Evolutionary conservation across 2,329 filamentous ascomycete species (phyloP), one percentile per base, ranked within the genome.

Genomic region (Sporothrix mexicana): DNA sequence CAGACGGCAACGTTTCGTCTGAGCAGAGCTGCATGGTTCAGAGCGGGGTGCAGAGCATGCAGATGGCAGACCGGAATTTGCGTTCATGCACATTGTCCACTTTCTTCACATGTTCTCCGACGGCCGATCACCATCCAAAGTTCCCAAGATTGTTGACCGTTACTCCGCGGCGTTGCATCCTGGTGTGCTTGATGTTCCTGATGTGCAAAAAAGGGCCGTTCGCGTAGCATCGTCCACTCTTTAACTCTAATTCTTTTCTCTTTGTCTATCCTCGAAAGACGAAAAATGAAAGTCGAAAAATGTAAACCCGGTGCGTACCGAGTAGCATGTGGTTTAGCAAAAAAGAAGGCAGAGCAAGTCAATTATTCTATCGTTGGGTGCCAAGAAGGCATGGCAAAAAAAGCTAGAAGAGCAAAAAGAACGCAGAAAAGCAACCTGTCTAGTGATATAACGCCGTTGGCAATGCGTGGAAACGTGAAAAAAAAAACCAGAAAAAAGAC

Each of bases 381-480:
- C 47, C 47, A 53, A 51, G 45, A 30, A 67, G 10, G 17, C 30
- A 23, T n/a, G 36, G 45, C 30, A 43, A 13, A 69, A 13, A 69
- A 66, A 17, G n/a, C 36, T 47, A 47, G 47, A 6, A 62, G 23
- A 62, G 47, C 30, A 61, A 70, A 9, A 55, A 62, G 17, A 51
- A 53, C 8, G 23, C 10, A 9, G 20, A 57, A 45, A 45, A 30
- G 47, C 30, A 47, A 36, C 57, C 45, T n/a, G 43, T 71, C 69
- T 66, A 71, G 13, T 51, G 41, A 23, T 62, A 30, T 55, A 47
- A 67, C 61, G 61, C 70, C 70, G 20, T 23, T 67, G 49, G 70
- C 70, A 72, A 72, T 72, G 70, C 70, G 23, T 55, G n/a, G 23
- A 8, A 30, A 23, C 30, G 30, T 36, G 51, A 36, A 55, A 20